Evolutionary conservation across 805 yeast species (phyloP), one percentile per base, ranked within the genome.

Genomic region (Kurtzmaniella fragi): DNA sequence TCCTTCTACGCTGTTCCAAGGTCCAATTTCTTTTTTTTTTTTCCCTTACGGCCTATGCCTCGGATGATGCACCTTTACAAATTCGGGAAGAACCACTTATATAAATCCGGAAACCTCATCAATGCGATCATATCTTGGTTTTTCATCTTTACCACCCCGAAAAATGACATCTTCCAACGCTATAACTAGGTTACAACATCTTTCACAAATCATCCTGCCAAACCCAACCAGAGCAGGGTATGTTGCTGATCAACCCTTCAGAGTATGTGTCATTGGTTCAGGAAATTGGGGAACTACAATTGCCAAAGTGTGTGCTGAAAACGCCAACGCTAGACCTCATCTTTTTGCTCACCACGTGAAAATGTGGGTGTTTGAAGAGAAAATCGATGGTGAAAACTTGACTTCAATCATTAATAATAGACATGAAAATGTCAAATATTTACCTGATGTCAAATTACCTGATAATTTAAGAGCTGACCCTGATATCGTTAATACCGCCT

Each of bases 281-380:
- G 99, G 98, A 59, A 91, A 91, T 67, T 91, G 99, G 87, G 99
- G 99, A 48, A 88, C 96, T 29, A 91, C 98, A 14, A 89, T 93
- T 40, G 97, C 98, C 46, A 91, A 93, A 62, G 88, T 91, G 33
- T 82, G 89, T 20, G 89, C 97, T 29, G 98, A 93, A 64, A 90
- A 89, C 62, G 72, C 90, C 32, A 73, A 72, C 14, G 77, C 77
- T 46, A 77, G 87, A 63, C 82, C 90, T 30, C 73, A 78, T 29
- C 66, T 86, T 54, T 93, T 93, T 62, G 73, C 78, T 43, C 68
- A 67, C 44, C 68, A 76, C 40, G 97, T 93, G 31, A 81, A 83
- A 53, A 90, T 93, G 98, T 93, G 99, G 99, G 99, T 93, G 11
- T 87, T 75, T 53, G 91, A 93, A 65, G 99, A 93, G 66, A 57